phyloP scores from a whole-genome alignment of 1,284 basidiomycete species.

The Tetrapyrgos nigripes region DNA sequence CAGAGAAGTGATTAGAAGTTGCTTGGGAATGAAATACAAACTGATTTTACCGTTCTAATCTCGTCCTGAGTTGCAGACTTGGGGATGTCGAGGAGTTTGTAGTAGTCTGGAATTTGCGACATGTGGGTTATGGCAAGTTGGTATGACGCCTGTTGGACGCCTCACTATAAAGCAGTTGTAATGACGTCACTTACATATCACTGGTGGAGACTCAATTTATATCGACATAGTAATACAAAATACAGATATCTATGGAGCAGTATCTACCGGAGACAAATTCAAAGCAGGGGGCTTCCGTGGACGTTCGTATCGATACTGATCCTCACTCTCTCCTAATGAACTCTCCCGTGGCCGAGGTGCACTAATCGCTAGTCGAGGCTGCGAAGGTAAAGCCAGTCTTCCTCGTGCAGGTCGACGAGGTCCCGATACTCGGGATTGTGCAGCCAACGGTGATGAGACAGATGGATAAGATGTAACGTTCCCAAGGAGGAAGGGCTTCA shows the following conservation, averaged over 20 bases:
- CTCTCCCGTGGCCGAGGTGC: constrained; percentile 33
- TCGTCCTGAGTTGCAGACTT: constrained; percentile 73
- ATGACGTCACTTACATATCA: constrained; percentile 12
- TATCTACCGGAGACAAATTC: background rate
- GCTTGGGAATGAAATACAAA: no score
- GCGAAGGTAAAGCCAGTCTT: constrained; percentile 28
- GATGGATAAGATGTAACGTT: constrained; percentile 19
- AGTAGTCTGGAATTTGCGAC: constrained; percentile 81
- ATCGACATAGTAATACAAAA: background rate
- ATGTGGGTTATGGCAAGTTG: constrained; percentile 27
- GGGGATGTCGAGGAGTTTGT: constrained; percentile 64
- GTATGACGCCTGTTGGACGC: background rate
- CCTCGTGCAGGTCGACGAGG: constrained; percentile 24
- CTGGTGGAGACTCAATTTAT: no score
- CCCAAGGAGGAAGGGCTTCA: constrained; percentile 25
- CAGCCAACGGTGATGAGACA: constrained; percentile 21
- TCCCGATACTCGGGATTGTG: constrained; percentile 14
- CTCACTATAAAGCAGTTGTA: background rate
- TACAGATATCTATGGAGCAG: background rate
- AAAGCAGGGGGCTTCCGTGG: constrained; percentile 41
- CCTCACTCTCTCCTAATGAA: constrained; percentile 19
- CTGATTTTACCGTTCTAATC: constrained; percentile 49
- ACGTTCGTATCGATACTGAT: constrained; percentile 46
- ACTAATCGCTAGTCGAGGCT: constrained; percentile 40
- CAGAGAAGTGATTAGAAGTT: no score